Evolutionary conservation across 768 basidiomycete genomes (phyloP), one percentile per base, ranked within the genome.

Genomic region (Tulasnella sp.): DNA sequence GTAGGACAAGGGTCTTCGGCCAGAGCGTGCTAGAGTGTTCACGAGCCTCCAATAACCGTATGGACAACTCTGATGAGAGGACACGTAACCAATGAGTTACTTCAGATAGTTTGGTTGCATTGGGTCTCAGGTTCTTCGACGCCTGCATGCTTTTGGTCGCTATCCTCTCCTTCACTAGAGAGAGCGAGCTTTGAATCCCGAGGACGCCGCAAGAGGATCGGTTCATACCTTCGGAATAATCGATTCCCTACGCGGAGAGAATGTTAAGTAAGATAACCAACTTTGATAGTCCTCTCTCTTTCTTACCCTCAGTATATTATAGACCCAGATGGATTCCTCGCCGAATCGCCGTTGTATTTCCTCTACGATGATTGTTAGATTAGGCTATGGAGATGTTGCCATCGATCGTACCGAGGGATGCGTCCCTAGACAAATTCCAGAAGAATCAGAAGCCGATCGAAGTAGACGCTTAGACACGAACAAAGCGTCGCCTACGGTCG

Each of bases 31-130:
- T 81, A 12, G 77, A 77, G 1, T 71, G 69, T 59, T 84, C 77
- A 2, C 96, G 73, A 1, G 86, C 87, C 57, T 97, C 90, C 32
- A 79, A 81, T 32, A 99, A 73, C 46, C 96, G 76, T 7, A 93
- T 73, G 5, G 86, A 81, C 17, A 99, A 75, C 64, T 99, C 96
- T 12, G 91, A 87, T 32, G 91, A 84, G 25, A 98, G 77, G 8
- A 98, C 84, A 8, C 84, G 76, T 43, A 99, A 79, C 96, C 96
- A 98, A 55, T 90, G 88, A 42, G 79, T 75, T 0, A 90, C 93
- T 59, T 92, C 83, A 2, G 79, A 74, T 12, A 77, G 70, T 39
- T 80, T 83, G 5, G 76, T 84, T 21, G 97, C 80, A 0, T 86
- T 78, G 32, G 81, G 79, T 0, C 84, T 81, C 21, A 97, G 77